Conservation (phyloP, 345 rosid genomes). For the Camelina neglecta region DNA sequence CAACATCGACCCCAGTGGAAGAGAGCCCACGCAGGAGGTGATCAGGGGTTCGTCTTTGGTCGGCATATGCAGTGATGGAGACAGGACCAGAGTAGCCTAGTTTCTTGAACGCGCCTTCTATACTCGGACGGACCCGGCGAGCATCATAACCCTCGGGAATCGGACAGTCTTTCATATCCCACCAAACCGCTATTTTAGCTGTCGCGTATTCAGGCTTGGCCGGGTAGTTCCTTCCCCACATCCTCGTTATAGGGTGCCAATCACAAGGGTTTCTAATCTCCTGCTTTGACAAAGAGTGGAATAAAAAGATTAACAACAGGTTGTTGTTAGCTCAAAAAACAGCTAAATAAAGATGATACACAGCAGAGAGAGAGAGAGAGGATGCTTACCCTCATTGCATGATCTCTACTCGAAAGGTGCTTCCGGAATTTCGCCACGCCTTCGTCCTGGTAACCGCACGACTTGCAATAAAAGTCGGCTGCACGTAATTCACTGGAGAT, state of each 20-base stretch:
- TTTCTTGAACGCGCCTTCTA: too few species aligned
- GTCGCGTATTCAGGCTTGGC: constrained; percentile 4
- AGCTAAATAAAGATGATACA: not conserved
- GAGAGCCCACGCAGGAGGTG: too few species aligned
- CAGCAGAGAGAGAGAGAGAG: not conserved
- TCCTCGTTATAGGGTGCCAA: not conserved
- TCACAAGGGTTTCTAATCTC: not conserved
- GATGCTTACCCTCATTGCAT: not conserved
- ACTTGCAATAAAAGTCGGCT: not conserved
- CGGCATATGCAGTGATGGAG: too few species aligned
- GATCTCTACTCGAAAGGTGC: not conserved
- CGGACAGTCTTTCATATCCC: too few species aligned
- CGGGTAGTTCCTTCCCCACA: not conserved
- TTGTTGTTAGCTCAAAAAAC: too few species aligned
- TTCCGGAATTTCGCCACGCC: not conserved
- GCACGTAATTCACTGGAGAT: not conserved
- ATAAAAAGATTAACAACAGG: not conserved
- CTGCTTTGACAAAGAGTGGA: not conserved
- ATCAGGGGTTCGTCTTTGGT: too few species aligned
- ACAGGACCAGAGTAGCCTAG: too few species aligned
- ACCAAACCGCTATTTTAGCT: constrained; percentile 1
- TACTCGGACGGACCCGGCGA: too few species aligned
- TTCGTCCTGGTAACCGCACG: not conserved
- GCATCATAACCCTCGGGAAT: too few species aligned
- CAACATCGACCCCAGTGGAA: too few species aligned